A percentile compares a stretch with the other conserved stretches of the same genome.
Conservation (phyloP, 257 asterid species). For the Capsicum pubescens region DNA sequence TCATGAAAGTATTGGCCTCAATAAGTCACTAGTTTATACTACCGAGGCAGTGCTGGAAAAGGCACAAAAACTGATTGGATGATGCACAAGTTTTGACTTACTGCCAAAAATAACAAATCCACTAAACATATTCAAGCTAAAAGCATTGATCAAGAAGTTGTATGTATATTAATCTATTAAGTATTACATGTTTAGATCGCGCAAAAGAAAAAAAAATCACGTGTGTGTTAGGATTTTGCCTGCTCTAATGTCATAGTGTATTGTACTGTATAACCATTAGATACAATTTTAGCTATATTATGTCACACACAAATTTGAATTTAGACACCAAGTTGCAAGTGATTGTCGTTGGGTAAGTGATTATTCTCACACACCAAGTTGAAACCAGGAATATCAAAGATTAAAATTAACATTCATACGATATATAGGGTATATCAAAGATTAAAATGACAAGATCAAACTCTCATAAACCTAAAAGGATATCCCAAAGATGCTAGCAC, state of each 20-base stretch:
- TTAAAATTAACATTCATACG: slow-evolving; percentile 28
- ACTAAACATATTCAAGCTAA: slow-evolving; percentile 50
- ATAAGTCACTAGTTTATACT: slow-evolving; percentile 76
- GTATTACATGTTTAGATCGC: no score
- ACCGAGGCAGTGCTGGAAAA: slow-evolving; percentile 87
- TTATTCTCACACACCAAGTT: slow-evolving; percentile 47
- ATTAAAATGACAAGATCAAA: slow-evolving; percentile 28
- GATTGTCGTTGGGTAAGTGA: slow-evolving; percentile 54
- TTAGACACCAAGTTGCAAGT: not conserved
- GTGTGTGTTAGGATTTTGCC: no score
- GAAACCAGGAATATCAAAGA: slow-evolving; percentile 31
- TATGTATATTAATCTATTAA: slow-evolving; percentile 36
- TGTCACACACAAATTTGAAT: not conserved
- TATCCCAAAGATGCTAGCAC: slow-evolving; percentile 28
- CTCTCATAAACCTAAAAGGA: slow-evolving; percentile 36
- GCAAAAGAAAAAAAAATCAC: no score
- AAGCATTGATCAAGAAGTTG: slow-evolving; percentile 74
- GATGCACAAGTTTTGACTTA: slow-evolving; percentile 96
- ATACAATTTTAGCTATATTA: not conserved
- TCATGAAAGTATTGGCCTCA: slow-evolving; percentile 72
- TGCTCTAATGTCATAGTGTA: no score
- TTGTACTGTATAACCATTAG: no score
- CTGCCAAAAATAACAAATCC: slow-evolving; percentile 48
- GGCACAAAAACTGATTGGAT: slow-evolving; percentile 96
- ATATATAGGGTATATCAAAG: slow-evolving; percentile 24